Evolutionary conservation across 305 asterid genomes (phyloP).

Genomic region (Coffea humblotiana): DNA sequence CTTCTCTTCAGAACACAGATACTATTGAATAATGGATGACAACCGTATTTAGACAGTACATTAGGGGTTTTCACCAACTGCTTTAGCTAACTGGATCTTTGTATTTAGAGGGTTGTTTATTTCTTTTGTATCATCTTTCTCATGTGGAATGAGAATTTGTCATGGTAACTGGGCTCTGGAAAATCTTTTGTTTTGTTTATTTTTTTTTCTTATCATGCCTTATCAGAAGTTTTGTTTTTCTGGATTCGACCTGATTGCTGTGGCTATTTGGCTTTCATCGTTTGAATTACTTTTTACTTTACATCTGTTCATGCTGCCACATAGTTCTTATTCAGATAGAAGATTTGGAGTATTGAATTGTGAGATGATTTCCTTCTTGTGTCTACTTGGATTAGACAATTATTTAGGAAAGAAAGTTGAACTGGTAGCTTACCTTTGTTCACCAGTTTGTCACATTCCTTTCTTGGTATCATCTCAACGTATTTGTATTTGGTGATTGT

Average conservation of each 20-base stretch:
- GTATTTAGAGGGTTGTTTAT: background rate
- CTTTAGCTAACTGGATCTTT: background rate
- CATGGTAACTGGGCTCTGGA: background rate
- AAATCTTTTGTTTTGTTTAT: background rate
- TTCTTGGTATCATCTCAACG: background rate
- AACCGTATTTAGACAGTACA: background rate
- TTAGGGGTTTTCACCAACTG: background rate
- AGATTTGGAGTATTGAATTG: background rate
- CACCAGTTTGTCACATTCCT: background rate
- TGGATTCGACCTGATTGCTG: background rate
- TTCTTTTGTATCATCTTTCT: background rate
- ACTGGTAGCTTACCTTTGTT: background rate
- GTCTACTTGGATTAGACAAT: conserved; percentile 1
- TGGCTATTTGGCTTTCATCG: background rate
- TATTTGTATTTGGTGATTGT: background rate
- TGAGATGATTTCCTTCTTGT: background rate
- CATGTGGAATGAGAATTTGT: background rate
- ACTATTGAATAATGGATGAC: background rate
- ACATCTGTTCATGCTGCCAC: background rate
- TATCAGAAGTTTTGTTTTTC: background rate
- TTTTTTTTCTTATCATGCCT: background rate
- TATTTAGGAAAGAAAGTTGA: background rate
- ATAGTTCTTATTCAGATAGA: background rate
- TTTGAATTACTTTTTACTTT: background rate
- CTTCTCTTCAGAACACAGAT: no score